Percentiles rank a stretch among this genome's conserved stretches.
These are phyloP conservation scores for Orbilia javanica DNA, from an alignment of 2,329 filamentous ascomycete genomes.

Conservation along the genomic window DNA sequence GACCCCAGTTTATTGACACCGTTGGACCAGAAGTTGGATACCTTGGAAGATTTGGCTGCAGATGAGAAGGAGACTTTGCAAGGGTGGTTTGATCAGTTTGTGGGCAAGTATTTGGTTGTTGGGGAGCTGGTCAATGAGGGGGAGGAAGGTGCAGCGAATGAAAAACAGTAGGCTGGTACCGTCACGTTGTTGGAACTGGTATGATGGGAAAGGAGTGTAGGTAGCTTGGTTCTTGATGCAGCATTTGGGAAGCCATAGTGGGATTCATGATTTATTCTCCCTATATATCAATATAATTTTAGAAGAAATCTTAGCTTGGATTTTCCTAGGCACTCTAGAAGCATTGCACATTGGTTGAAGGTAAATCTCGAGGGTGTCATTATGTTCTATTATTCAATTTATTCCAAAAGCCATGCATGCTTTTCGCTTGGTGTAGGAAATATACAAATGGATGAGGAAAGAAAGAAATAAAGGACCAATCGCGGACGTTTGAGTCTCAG, in stretches of 20 bases:
- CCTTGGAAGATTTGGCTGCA: slow-evolving; percentile 70
- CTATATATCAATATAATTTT: not conserved
- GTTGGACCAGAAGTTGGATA: slow-evolving; percentile 70
- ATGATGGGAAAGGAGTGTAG: not conserved
- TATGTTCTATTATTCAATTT: slow-evolving; percentile 52
- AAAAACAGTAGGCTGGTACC: slow-evolving; percentile 3
- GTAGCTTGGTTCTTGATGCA: not conserved
- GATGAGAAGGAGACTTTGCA: slow-evolving; percentile 73
- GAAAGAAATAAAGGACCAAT: not conserved
- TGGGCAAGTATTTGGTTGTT: slow-evolving; percentile 94
- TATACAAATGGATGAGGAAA: slow-evolving; percentile 31
- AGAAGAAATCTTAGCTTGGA: not conserved
- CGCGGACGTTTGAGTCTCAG: not conserved
- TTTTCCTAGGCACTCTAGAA: too few relatives aligned
- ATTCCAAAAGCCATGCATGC: slow-evolving; percentile 26
- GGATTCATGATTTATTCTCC: not conserved
- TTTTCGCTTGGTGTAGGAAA: slow-evolving; percentile 23
- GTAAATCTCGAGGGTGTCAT: slow-evolving; percentile 73
- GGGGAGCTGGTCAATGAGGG: slow-evolving; percentile 77
- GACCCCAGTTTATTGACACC: slow-evolving; percentile 95
- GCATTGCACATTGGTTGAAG: slow-evolving; percentile 71
- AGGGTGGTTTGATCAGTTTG: slow-evolving; percentile 94
- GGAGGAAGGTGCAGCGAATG: slow-evolving; percentile 11
- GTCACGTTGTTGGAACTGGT: not conserved
- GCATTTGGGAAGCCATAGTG: not conserved